Evolutionary conservation across 148 eudicot species (phyloP).

Genomic region (Nyssa sinensis): DNA sequence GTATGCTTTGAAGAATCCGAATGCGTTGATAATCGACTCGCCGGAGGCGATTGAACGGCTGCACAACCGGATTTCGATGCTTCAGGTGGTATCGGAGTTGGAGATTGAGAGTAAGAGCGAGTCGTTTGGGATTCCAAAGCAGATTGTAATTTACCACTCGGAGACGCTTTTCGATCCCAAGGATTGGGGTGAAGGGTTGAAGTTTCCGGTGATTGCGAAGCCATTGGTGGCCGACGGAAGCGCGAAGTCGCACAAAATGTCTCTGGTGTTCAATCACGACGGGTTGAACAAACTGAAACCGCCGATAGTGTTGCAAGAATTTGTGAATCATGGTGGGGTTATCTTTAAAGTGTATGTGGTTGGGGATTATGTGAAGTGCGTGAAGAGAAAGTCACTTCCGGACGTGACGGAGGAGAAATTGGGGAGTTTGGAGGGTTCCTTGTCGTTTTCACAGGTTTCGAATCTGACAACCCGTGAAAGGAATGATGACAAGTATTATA

Average conservation of each 20-base stretch:
- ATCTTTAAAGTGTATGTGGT: constrained; percentile 67
- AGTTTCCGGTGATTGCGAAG: constrained; percentile 65
- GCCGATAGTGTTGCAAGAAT: constrained; percentile 68
- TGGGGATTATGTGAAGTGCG: constrained; percentile 57
- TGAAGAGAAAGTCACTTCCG: constrained; percentile 58
- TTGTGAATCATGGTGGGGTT: constrained; percentile 64
- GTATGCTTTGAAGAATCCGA: constrained; percentile 36
- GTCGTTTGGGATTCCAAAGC: constrained; percentile 60
- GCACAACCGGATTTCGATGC: constrained; percentile 73
- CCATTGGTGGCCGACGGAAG: constrained; percentile 67
- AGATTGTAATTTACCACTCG: constrained; percentile 52
- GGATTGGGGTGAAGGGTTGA: constrained; percentile 36
- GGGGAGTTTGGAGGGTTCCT: constrained; percentile 34
- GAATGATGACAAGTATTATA: constrained; percentile 50
- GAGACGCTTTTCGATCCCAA: constrained; percentile 32
- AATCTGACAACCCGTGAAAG: constrained; percentile 43
- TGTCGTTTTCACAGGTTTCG: constrained; percentile 62
- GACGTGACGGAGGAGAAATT: constrained; percentile 51
- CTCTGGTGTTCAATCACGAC: constrained; percentile 47
- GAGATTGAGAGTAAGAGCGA: constrained; percentile 13
- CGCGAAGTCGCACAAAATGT: constrained; percentile 67
- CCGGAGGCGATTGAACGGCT: constrained; percentile 58
- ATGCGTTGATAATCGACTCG: constrained; percentile 42
- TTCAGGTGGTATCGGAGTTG: constrained; percentile 53
- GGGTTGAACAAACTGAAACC: constrained; percentile 52